Percentiles rank a stretch among this genome's conserved stretches.
phyloP scores from a whole-genome alignment of 2,329 filamentous ascomycete genomes.

The Phyllosticta paracitricarpa region DNA sequence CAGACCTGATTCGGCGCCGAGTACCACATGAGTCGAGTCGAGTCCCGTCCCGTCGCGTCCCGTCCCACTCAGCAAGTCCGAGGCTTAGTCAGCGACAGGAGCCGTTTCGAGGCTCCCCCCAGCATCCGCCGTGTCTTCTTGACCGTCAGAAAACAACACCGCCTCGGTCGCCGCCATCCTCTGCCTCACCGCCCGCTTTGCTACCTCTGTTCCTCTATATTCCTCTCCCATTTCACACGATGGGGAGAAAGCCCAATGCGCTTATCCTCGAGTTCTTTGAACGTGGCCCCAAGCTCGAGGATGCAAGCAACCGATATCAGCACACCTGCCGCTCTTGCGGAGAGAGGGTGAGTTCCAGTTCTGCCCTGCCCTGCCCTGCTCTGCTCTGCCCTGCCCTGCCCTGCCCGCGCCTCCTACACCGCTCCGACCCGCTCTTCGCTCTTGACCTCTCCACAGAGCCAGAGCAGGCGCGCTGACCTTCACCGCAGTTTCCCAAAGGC shows the following conservation, averaged over 20 bases:
- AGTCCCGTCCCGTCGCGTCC: no score
- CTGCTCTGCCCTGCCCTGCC: background rate
- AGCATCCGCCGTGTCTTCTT: background rate
- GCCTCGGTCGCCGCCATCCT: background rate
- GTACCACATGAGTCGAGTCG: no score
- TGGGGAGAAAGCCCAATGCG: conserved; percentile 77
- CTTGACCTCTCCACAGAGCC: conserved; percentile 5
- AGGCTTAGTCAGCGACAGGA: no score
- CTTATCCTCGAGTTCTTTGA: conserved; percentile 84
- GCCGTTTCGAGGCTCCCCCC: background rate
- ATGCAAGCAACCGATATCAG: conserved; percentile 84
- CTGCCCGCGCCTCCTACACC: conserved; percentile 1
- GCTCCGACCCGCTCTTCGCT: conserved; percentile 8
- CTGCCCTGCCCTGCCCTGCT: no score
- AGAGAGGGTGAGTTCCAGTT: conserved; percentile 44
- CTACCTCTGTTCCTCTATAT: background rate
- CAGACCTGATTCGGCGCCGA: no score
- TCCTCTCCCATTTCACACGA: conserved; percentile 23
- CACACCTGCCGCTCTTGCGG: conserved; percentile 85
- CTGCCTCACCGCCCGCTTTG: background rate
- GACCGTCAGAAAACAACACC: background rate
- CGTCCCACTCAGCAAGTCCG: no score
- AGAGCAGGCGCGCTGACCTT: background rate
- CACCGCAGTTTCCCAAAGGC: conserved; percentile 64
- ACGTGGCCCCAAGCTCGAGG: conserved; percentile 73